Evolutionary conservation across 2,329 filamentous ascomycete species (phyloP).

Genomic region (Exophiala sideris): DNA sequence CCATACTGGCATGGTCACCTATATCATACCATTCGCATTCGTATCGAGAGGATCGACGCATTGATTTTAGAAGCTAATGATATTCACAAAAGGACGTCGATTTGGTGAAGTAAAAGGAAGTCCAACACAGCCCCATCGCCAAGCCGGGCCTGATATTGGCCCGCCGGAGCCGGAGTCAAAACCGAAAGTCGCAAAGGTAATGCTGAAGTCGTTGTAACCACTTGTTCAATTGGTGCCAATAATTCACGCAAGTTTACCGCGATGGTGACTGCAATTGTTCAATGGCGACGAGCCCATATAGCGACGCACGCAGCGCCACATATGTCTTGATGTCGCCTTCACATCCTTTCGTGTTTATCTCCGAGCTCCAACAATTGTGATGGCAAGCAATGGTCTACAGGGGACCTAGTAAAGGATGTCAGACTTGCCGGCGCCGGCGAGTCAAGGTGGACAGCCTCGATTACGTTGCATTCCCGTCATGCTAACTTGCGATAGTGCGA

Average conservation of each 20-base stretch:
- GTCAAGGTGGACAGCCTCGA: slow-evolving; percentile 14
- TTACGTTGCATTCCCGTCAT: not conserved
- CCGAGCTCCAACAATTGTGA: not conserved
- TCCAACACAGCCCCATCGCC: not conserved
- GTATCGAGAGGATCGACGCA: no score
- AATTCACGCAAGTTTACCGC: not conserved
- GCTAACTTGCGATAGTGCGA: slow-evolving; percentile 17
- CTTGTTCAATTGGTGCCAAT: not conserved
- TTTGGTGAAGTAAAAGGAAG: not conserved
- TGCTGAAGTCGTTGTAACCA: no score
- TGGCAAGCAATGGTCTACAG: slow-evolving; percentile 21
- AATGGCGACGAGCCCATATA: not conserved
- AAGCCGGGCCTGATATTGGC: not conserved
- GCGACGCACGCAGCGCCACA: not conserved
- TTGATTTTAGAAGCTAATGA: no score
- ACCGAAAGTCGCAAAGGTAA: no score
- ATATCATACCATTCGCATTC: no score
- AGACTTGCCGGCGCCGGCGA: slow-evolving; percentile 16
- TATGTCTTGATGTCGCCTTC: not conserved
- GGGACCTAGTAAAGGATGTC: slow-evolving; percentile 21
- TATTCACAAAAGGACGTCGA: no score
- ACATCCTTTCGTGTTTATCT: not conserved
- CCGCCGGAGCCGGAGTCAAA: not conserved
- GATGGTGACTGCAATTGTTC: not conserved
- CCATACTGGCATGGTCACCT: no score